Conservation (phyloP, 306 rosid species). For the Casuarina equisetifolia region DNA sequence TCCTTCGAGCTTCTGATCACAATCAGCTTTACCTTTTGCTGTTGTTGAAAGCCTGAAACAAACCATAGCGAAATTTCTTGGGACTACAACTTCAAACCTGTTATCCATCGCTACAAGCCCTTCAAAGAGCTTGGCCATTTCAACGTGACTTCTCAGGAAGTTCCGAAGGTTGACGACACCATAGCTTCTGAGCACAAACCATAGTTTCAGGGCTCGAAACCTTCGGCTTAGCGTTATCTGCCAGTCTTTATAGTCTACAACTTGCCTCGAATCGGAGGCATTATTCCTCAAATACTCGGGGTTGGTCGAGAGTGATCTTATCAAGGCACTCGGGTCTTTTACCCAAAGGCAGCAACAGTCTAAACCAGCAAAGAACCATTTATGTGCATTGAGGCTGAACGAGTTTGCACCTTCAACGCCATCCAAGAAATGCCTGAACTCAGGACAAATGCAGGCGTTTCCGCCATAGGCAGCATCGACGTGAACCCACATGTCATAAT, state of each 20-base stretch:
- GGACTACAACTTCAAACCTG: constrained; percentile 33
- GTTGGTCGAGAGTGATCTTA: constrained; percentile 17
- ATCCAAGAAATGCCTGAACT: constrained; percentile 38
- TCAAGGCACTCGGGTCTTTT: constrained; percentile 9
- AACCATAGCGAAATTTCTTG: constrained; percentile 28
- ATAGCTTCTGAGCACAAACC: constrained; percentile 35
- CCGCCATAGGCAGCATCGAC: constrained; percentile 49
- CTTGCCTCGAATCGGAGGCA: constrained; percentile 13
- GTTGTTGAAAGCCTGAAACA: constrained; percentile 27
- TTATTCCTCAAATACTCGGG: constrained; percentile 23
- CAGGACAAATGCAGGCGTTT: constrained; percentile 45
- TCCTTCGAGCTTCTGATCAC: not conserved
- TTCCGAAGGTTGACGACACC: constrained; percentile 24
- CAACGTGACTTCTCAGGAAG: constrained; percentile 27
- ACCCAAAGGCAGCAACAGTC: constrained; percentile 51
- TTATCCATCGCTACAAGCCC: constrained; percentile 18
- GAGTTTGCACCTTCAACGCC: constrained; percentile 36
- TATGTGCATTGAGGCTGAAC: constrained; percentile 45
- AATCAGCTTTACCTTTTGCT: not conserved
- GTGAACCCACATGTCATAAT: constrained; percentile 46
- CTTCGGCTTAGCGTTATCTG: constrained; percentile 26
- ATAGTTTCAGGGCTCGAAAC: constrained; percentile 24
- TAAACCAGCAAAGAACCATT: constrained; percentile 37
- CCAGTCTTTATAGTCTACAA: constrained; percentile 41
- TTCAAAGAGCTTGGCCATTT: constrained; percentile 34